A percentile compares a stretch with the other conserved stretches of the same genome.
Evolutionary conservation across 305 asterid species (phyloP).

Genomic region (Fraxinus sp.): DNA sequence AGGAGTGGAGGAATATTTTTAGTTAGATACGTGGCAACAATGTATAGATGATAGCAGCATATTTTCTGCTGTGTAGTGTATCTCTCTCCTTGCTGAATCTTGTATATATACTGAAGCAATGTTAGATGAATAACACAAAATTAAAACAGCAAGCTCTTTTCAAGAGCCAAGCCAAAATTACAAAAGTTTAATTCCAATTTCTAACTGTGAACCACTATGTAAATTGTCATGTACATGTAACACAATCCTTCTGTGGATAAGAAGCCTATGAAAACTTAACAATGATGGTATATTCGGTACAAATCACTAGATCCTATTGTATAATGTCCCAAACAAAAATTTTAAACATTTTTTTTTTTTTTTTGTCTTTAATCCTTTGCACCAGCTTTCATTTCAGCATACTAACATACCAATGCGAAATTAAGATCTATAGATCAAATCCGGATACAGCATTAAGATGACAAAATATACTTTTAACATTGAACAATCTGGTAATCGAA

Average conservation of each 20-base stretch:
- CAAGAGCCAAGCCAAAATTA: no score
- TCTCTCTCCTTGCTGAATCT: no score
- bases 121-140: no score
- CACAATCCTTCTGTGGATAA: background rate
- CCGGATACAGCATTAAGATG: background rate
- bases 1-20: no score
- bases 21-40: no score
- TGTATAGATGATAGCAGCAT: no score
- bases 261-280: background rate
- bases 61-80: no score
- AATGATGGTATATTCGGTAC: background rate
- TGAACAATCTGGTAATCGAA: background rate
- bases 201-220: background rate
- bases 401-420: background rate
- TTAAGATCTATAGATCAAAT: background rate
- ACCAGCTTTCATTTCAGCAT: background rate
- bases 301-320: background rate
- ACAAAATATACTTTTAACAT: background rate
- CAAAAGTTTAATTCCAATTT: no score
- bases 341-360: background rate
- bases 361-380: background rate
- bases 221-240: background rate
- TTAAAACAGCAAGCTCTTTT: no score
- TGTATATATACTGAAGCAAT: no score
- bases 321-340: background rate